Conservation (phyloP, 306 rosid genomes). For the Aeschynomene evenia region DNA sequence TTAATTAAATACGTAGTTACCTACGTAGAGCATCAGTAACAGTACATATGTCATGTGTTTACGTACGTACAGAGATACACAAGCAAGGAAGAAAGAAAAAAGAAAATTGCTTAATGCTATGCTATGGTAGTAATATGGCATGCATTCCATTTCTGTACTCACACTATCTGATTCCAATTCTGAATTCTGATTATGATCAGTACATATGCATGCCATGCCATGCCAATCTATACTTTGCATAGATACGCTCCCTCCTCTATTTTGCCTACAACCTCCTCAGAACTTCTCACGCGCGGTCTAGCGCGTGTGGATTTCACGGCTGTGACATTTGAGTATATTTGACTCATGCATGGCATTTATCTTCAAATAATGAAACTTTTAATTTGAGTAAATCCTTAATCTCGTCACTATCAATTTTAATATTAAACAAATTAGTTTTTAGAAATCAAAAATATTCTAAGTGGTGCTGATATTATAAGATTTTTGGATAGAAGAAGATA, state of each 20-base stretch:
- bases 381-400: no score
- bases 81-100: background rate
- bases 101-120: background rate
- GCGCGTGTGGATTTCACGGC: background rate
- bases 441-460: no score
- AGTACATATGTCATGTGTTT: background rate
- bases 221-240: constrained; percentile 70
- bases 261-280: background rate
- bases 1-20: background rate
- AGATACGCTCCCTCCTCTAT: constrained; percentile 33
- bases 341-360: no score
- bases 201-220: constrained; percentile 83
- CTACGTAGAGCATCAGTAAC: background rate
- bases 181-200: constrained; percentile 29
- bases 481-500: no score
- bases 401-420: no score
- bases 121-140: constrained; percentile 33
- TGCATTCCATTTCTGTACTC: constrained; percentile 56
- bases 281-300: background rate
- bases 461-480: no score
- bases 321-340: no score
- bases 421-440: no score
- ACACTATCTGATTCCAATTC: constrained; percentile 19
- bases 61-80: background rate
- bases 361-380: no score